These are phyloP conservation scores for Sarocladium kiliense DNA, from an alignment of 2,329 filamentous ascomycete species.

Conservation along the genomic window DNA sequence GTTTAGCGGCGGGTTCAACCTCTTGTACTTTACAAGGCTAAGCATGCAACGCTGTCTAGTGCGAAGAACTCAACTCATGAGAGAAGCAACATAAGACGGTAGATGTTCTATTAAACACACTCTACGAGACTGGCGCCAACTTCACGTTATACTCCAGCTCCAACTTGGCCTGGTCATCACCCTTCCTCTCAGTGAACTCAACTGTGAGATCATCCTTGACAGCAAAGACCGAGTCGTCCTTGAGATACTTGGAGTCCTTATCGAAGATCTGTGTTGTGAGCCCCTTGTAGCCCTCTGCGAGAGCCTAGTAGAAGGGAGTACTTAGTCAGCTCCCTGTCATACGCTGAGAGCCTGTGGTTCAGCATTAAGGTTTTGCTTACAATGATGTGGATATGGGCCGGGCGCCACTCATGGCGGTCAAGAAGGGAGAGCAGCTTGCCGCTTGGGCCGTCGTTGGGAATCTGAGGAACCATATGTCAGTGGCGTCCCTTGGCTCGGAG, in stretches of 20 bases:
- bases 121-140: slow-evolving; percentile 24
- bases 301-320: slow-evolving; percentile 27
- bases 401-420: slow-evolving; percentile 43
- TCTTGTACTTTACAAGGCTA: too few relatives aligned
- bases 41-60: too few relatives aligned
- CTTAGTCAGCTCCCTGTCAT: too few relatives aligned
- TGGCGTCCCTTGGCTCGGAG: neutral
- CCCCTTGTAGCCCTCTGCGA: slow-evolving; percentile 50
- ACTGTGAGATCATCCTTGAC: slow-evolving; percentile 39
- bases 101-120: too few relatives aligned
- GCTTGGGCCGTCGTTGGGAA: slow-evolving; percentile 52
- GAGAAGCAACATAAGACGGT: too few relatives aligned
- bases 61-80: too few relatives aligned
- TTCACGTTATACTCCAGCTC: slow-evolving; percentile 54
- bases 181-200: slow-evolving; percentile 24
- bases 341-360: too few relatives aligned
- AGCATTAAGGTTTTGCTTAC: slow-evolving; percentile 17
- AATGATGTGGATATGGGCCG: slow-evolving; percentile 49
- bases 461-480: neutral
- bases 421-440: slow-evolving; percentile 37
- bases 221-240: slow-evolving; percentile 40
- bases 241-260: slow-evolving; percentile 35
- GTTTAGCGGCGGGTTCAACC: too few relatives aligned
- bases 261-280: slow-evolving; percentile 68
- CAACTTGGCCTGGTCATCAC: slow-evolving; percentile 39